These are phyloP conservation scores for Mollisiaceae sp. DNA, from an alignment of 2,329 filamentous ascomycete genomes.

Conservation along the genomic window DNA sequence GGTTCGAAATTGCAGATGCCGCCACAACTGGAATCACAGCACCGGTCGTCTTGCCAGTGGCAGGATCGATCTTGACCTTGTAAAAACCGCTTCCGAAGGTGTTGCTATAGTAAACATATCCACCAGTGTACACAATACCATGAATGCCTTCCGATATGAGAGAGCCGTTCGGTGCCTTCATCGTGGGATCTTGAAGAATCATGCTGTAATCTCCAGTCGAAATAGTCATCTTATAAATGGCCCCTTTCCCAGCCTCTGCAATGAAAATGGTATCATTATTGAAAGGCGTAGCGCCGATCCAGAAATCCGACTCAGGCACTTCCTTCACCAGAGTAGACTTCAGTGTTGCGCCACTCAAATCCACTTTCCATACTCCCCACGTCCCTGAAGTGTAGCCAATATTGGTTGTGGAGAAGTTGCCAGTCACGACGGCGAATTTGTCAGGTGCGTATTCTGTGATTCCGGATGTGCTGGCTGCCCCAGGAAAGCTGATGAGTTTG, in stretches of 20 bases:
- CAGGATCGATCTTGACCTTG: slow-evolving; percentile 17
- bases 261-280: slow-evolving; percentile 14
- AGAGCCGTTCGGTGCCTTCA: slow-evolving; percentile 11
- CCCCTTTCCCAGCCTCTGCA: slow-evolving; percentile 10
- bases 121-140: slow-evolving; percentile 14
- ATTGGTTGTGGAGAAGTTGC: slow-evolving; percentile 7
- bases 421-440: slow-evolving; percentile 20
- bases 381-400: slow-evolving; percentile 10
- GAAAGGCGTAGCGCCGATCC: slow-evolving; percentile 8
- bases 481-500: slow-evolving; percentile 14
- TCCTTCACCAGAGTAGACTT: not conserved
- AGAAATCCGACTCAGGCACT: not conserved
- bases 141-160: slow-evolving; percentile 18
- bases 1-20: not conserved
- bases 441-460: slow-evolving; percentile 22
- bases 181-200: slow-evolving; percentile 1
- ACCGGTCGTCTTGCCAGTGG: slow-evolving; percentile 1
- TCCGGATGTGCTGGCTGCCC: slow-evolving; percentile 8
- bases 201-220: slow-evolving; percentile 7
- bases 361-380: slow-evolving; percentile 17
- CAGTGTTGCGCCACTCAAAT: not conserved
- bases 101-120: slow-evolving; percentile 19
- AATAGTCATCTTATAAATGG: not conserved
- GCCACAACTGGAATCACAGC: not conserved
- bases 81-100: slow-evolving; percentile 13